phyloP scores from a whole-genome alignment of 2,329 filamentous ascomycete species.

The Paraphoma chrysanthemicola region DNA sequence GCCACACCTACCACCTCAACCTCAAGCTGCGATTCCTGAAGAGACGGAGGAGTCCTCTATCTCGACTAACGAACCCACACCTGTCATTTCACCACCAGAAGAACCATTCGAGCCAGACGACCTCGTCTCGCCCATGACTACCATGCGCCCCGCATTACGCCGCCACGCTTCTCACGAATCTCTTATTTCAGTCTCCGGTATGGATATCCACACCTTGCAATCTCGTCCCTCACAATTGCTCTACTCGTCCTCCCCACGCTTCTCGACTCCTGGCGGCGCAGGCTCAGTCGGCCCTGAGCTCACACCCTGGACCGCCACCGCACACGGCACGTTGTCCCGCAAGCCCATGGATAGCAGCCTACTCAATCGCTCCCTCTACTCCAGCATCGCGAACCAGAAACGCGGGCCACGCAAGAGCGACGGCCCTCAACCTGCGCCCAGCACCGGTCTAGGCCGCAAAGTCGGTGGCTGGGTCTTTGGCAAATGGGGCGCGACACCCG shows the following conservation, averaged over 20 bases:
- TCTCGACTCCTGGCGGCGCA: constrained; percentile 54
- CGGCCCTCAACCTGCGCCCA: constrained; percentile 9
- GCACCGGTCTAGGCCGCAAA: constrained; percentile 52
- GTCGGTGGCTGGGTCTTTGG: constrained; percentile 72
- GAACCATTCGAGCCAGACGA: constrained; percentile 37
- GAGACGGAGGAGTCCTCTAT: constrained; percentile 39
- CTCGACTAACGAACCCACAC: constrained; percentile 15
- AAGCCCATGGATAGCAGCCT: constrained; percentile 59
- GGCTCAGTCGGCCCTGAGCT: constrained; percentile 49
- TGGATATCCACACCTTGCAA: constrained; percentile 87
- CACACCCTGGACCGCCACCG: constrained; percentile 54
- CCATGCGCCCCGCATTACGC: constrained; percentile 59
- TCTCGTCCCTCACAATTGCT: constrained; percentile 78
- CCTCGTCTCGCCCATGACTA: constrained; percentile 34
- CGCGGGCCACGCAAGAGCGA: constrained; percentile 29
- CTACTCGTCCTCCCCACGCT: constrained; percentile 58
- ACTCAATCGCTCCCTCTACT: constrained; percentile 53
- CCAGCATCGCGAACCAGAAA: constrained; percentile 35
- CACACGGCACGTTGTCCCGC: constrained; percentile 59
- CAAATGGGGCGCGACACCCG: constrained; percentile 65
- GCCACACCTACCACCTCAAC: constrained; percentile 24
- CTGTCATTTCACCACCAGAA: constrained; percentile 30
- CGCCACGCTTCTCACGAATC: constrained; percentile 83
- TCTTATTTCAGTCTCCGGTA: constrained; percentile 82
- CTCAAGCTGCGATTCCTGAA: constrained; percentile 44